Conservation (phyloP, 345 rosid species). For the Clausena lansium region DNA sequence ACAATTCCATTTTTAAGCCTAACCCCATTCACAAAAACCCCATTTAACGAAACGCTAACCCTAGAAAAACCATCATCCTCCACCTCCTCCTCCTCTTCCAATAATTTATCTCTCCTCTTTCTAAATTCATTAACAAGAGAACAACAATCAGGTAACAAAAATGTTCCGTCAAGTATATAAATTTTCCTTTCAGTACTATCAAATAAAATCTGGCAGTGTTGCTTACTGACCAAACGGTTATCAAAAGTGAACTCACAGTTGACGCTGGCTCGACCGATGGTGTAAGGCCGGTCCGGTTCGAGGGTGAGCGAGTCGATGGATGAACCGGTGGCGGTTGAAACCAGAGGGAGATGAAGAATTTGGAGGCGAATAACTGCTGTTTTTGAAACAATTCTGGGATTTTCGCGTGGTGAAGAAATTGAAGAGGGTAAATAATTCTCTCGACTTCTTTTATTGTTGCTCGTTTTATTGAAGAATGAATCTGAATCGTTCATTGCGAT, state of each 20-base stretch:
- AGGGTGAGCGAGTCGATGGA: constrained; percentile 37
- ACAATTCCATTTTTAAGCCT: constrained; percentile 36
- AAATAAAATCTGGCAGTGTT: constrained; percentile 69
- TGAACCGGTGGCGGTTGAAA: constrained; percentile 43
- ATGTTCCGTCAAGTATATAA: constrained; percentile 54
- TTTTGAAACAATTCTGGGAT: constrained; percentile 30
- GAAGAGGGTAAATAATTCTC: constrained; percentile 9
- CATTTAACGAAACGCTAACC: constrained; percentile 47
- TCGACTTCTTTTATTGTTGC: constrained; percentile 15
- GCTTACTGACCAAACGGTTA: constrained; percentile 56
- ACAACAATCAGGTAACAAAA: constrained; percentile 16
- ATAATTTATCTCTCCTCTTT: constrained; percentile 25
- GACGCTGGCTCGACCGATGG: constrained; percentile 50
- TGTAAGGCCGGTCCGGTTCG: constrained; percentile 51
- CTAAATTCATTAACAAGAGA: constrained; percentile 40
- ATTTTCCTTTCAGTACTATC: constrained; percentile 48
- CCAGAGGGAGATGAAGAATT: constrained; percentile 47
- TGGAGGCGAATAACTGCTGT: constrained; percentile 46
- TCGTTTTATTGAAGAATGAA: constrained; percentile 7
- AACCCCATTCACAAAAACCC: constrained; percentile 64
- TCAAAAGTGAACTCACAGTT: constrained; percentile 49
- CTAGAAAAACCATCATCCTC: constrained; percentile 26
- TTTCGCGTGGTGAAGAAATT: constrained; percentile 16
- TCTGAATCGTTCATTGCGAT: constrained; percentile 23
- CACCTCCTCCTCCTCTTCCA: constrained; percentile 29